A percentile compares a stretch with the other conserved stretches of the same genome.
Conservation (phyloP, 75 land plant genomes). For the Larix kaempferi region DNA sequence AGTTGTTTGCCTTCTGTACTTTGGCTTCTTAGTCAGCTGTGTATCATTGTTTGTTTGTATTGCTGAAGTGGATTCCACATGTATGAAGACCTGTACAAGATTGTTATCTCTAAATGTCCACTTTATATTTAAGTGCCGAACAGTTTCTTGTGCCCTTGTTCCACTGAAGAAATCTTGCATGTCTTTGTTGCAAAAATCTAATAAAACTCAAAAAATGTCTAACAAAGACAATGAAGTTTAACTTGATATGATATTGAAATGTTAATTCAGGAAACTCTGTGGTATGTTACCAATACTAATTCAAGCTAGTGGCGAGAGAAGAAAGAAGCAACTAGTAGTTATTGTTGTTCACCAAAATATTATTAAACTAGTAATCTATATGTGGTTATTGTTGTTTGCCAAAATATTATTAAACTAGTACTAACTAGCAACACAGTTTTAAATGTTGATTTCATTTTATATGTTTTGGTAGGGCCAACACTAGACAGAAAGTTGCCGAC, state of each 20-base stretch:
- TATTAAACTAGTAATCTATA: too few relatives aligned
- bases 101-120: not conserved
- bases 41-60: too few relatives aligned
- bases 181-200: not conserved
- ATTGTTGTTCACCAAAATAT: not conserved
- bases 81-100: not conserved
- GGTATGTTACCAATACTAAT: not conserved
- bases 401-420: too few relatives aligned
- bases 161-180: not conserved
- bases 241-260: not conserved
- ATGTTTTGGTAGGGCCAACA: slow-evolving; percentile 29
- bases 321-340: not conserved
- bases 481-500: slow-evolving; percentile 57
- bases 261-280: not conserved
- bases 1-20: not conserved
- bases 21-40: too few relatives aligned
- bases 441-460: slow-evolving; percentile 6
- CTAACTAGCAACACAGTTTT: not conserved
- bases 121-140: too few relatives aligned
- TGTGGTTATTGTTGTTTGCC: too few relatives aligned
- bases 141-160: not conserved
- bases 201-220: not conserved
- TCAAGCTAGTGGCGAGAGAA: not conserved
- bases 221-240: not conserved
- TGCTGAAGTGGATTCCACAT: not conserved